Conservation (phyloP, 2,329 filamentous ascomycete species). For the Diatrype stigma region DNA sequence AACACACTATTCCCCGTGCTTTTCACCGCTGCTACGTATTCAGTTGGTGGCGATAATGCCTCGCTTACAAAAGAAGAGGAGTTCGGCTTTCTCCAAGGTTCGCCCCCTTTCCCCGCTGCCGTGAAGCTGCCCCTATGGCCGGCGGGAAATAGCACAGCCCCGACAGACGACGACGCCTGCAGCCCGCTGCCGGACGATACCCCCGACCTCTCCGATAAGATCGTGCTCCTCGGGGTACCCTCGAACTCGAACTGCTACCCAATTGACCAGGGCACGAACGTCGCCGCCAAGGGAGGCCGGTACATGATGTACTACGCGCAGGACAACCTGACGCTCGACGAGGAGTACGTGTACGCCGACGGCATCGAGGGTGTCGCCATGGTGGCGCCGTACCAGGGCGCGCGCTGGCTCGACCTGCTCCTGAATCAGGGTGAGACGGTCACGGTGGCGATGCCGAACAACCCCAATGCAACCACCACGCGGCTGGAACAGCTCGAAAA, state of each 20-base stretch:
- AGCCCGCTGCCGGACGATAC: constrained; percentile 32
- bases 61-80: neutral
- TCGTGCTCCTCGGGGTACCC: constrained; percentile 39
- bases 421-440: constrained; percentile 17
- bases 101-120: constrained; percentile 7
- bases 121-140: constrained; percentile 21
- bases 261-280: constrained; percentile 32
- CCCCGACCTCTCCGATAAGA: constrained; percentile 34
- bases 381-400: constrained; percentile 16
- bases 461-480: constrained; percentile 4
- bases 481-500: constrained; percentile 13
- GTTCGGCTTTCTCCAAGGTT: constrained; percentile 14
- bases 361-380: constrained; percentile 11
- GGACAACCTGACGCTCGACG: neutral
- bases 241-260: constrained; percentile 30
- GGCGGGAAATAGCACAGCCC: constrained; percentile 25
- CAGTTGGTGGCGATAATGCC: neutral
- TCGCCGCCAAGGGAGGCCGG: constrained; percentile 36
- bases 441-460: constrained; percentile 15
- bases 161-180: constrained; percentile 31
- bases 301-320: constrained; percentile 36
- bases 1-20: neutral
- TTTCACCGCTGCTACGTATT: neutral
- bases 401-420: constrained; percentile 18
- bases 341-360: neutral